Evolutionary conservation across 2,329 filamentous ascomycete genomes (phyloP), one percentile per base, ranked within the genome.

Genomic region (Penicillium sp.): DNA sequence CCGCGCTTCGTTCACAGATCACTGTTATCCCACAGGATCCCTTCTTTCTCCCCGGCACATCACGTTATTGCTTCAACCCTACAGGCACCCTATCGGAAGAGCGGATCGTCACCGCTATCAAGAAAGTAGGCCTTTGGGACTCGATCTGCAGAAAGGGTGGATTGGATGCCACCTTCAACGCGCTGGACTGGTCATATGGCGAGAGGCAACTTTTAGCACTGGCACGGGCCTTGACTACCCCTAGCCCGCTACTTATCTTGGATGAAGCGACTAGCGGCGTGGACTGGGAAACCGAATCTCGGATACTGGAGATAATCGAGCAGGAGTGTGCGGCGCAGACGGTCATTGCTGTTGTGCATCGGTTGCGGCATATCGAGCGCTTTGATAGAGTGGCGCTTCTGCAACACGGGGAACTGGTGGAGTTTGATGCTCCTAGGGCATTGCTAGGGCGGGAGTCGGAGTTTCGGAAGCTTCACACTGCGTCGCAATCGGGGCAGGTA

Each of bases 161-260:
- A 0, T 63, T 81, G 0, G 68, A 76, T n/a, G 66, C 63, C 0
- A 65, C 71, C 1, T 63, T 81, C 33, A 58, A 63, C 1, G 61
- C 68, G 3, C 60, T 75, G 2, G 62, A 65, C 1, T 63, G 80
- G 5, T 81, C 78, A 0, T 76, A 79, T 44, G 81, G 81, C 0
- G 77, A 84, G 65, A 73, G 73, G 46, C 81, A 84, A 65, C 69
- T 83, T 0, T 79, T 83, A 50, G 77, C 75, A 40, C 68, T 84
- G 0, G 79, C 81, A 0, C 68, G 82, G 48, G 76, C 79, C 0
- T 64, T 82, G 15, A 61, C 82, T 7, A 47, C 45, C 29, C 33
- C 43, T 9, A 52, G 47, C 63, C 41, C 80, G 75, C 45, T 66
- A 11, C 3, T 65, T 2, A 55, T 65, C n/a, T 27, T 66, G 10